Conservation (phyloP, 306 rosid species). For the Senna siamea region DNA sequence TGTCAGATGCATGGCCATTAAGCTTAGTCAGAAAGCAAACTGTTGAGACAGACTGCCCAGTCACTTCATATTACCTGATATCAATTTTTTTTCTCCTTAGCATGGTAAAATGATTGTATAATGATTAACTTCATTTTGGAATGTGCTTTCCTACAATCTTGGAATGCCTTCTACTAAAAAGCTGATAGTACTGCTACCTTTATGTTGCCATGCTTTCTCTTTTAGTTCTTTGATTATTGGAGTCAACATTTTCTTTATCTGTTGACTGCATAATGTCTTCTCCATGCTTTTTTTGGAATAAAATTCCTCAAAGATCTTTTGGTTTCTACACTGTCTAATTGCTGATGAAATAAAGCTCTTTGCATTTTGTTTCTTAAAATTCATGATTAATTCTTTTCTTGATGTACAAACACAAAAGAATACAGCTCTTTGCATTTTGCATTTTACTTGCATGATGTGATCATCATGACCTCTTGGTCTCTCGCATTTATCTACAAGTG, state of each 20-base stretch:
- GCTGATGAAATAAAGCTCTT: neutral
- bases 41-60: neutral
- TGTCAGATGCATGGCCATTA: neutral
- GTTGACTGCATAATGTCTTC: neutral
- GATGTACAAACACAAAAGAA: neutral
- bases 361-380: neutral
- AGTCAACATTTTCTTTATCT: neutral
- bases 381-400: neutral
- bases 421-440: too few relatives aligned
- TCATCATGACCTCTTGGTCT: neutral
- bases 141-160: constrained; percentile 18
- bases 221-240: neutral
- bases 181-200: constrained; percentile 2
- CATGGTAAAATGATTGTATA: neutral
- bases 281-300: neutral
- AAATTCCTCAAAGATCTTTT: neutral
- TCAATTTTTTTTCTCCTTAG: neutral
- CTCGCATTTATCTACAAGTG: neutral
- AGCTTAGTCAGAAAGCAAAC: neutral
- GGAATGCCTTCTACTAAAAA: constrained; percentile 14
- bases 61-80: neutral
- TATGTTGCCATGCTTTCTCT: neutral
- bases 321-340: neutral
- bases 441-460: neutral
- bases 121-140: constrained; percentile 13